These are phyloP conservation scores for Epichloe sp. DNA, from an alignment of 2,329 filamentous ascomycete species.

Conservation along the genomic window DNA sequence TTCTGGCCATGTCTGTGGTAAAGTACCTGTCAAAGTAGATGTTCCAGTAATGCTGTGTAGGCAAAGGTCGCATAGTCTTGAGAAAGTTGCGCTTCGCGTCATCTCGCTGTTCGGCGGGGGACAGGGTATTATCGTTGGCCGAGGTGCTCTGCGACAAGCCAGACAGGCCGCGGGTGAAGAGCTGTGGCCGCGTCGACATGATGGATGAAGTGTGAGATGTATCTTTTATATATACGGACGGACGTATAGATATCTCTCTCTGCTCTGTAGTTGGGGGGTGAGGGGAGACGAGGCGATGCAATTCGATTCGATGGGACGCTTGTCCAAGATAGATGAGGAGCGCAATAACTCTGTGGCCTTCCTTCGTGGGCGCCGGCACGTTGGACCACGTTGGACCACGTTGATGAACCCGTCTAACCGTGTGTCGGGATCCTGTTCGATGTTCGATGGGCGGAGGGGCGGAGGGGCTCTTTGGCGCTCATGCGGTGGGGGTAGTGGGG, in stretches of 20 bases:
- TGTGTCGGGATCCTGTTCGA: too few relatives aligned
- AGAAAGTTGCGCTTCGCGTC: constrained; percentile 76
- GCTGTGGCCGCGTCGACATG: constrained; percentile 44
- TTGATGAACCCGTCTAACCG: too few relatives aligned
- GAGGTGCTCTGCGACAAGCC: constrained; percentile 45
- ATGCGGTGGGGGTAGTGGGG: too few relatives aligned
- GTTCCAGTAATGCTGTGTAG: constrained; percentile 70
- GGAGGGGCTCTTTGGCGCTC: too few relatives aligned
- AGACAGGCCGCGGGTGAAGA: constrained; percentile 52
- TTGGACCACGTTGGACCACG: too few relatives aligned
- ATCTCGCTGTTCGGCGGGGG: constrained; percentile 60
- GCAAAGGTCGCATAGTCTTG: constrained; percentile 57
- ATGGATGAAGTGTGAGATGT: constrained; percentile 10
- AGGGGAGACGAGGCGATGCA: background rate
- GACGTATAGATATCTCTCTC: too few relatives aligned
- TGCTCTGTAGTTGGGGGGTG: background rate
- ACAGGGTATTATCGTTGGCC: constrained; percentile 46
- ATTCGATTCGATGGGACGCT: background rate
- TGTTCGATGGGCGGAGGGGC: too few relatives aligned
- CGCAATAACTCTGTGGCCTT: too few relatives aligned
- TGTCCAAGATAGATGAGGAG: too few relatives aligned
- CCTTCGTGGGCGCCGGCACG: too few relatives aligned
- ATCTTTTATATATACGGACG: background rate
- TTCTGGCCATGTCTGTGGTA: too few relatives aligned
- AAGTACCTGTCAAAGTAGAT: constrained; percentile 51